Percentiles rank a stretch among this genome's conserved stretches.
Evolutionary conservation across 1,284 basidiomycete species (phyloP).

Genomic region (Amylostereum areolatum): DNA sequence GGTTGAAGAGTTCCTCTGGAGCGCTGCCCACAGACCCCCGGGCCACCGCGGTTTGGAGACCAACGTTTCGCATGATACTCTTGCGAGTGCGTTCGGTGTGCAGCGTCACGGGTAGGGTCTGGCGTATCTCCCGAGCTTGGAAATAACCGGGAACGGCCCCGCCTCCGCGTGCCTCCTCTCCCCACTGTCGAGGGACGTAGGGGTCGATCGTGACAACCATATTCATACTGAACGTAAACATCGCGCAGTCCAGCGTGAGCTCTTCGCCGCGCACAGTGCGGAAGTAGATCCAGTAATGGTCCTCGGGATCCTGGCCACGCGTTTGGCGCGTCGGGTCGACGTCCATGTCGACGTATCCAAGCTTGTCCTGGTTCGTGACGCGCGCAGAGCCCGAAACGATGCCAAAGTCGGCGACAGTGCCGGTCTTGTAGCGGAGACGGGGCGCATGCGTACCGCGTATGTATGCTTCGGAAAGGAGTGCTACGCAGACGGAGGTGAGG

Average conservation of each 20-base stretch:
- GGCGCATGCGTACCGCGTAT: constrained; percentile 29
- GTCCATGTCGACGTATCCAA: constrained; percentile 26
- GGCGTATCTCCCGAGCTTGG: constrained; percentile 18
- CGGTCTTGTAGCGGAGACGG: constrained; percentile 28
- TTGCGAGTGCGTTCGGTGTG: constrained; percentile 22
- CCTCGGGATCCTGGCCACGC: constrained; percentile 32
- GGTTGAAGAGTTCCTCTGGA: constrained; percentile 15
- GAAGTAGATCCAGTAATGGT: constrained; percentile 45
- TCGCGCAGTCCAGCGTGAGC: constrained; percentile 30
- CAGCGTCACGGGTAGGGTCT: constrained; percentile 15
- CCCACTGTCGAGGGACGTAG: constrained; percentile 15
- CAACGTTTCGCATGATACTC: constrained; percentile 29
- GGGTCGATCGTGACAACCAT: constrained; percentile 17
- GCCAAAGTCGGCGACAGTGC: constrained; percentile 38
- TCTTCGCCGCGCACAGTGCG: constrained; percentile 34
- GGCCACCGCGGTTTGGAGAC: constrained; percentile 19
- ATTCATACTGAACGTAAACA: constrained; percentile 36
- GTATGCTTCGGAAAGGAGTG: constrained; percentile 33
- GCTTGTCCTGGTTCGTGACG: constrained; percentile 26
- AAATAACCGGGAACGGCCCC: constrained; percentile 27
- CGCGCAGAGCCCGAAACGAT: constrained; percentile 28
- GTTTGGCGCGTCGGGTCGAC: constrained; percentile 15
- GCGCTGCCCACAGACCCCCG: constrained; percentile 10
- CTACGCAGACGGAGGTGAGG: constrained; percentile 25
- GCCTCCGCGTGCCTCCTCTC: neutral